Conservation (phyloP, 768 basidiomycete genomes). For the Gymnopilus junonius region DNA sequence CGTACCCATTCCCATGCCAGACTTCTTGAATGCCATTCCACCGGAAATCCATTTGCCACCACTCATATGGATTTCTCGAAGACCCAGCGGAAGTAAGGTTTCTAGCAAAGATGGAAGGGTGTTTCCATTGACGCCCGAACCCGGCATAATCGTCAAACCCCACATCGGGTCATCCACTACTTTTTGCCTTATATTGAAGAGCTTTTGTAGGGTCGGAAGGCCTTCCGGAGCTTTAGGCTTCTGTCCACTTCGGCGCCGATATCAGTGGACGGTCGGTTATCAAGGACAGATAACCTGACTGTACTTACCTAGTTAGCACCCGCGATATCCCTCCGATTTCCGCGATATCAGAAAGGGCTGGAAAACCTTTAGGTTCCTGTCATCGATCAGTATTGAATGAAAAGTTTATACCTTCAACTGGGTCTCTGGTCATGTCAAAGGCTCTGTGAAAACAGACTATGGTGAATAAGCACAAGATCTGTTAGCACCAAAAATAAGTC, state of each 20-base stretch:
- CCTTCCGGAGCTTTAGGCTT: slow-evolving; percentile 45
- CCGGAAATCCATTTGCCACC: slow-evolving; percentile 68
- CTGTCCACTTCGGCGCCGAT: slow-evolving; percentile 53
- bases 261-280: neutral
- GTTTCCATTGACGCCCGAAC: slow-evolving; percentile 70
- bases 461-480: neutral
- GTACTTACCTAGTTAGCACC: slow-evolving; percentile 73
- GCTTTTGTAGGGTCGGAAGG: slow-evolving; percentile 41
- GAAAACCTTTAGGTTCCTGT: slow-evolving; percentile 38
- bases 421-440: slow-evolving; percentile 71
- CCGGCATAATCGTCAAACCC: slow-evolving; percentile 64
- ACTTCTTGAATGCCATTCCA: slow-evolving; percentile 51
- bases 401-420: slow-evolving; percentile 48
- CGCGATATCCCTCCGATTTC: slow-evolving; percentile 70
- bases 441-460: slow-evolving; percentile 82
- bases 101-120: slow-evolving; percentile 56
- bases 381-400: neutral
- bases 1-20: slow-evolving; percentile 73
- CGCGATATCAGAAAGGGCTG: slow-evolving; percentile 54
- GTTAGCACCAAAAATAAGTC: neutral
- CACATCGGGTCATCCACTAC: slow-evolving; percentile 41
- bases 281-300: neutral
- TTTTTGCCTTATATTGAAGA: slow-evolving; percentile 42
- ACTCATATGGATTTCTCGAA: slow-evolving; percentile 77
- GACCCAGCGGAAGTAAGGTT: slow-evolving; percentile 55